Evolutionary conservation across 1,284 basidiomycete species (phyloP), one percentile per base, ranked within the genome.

Genomic region (Tilletia caries): DNA sequence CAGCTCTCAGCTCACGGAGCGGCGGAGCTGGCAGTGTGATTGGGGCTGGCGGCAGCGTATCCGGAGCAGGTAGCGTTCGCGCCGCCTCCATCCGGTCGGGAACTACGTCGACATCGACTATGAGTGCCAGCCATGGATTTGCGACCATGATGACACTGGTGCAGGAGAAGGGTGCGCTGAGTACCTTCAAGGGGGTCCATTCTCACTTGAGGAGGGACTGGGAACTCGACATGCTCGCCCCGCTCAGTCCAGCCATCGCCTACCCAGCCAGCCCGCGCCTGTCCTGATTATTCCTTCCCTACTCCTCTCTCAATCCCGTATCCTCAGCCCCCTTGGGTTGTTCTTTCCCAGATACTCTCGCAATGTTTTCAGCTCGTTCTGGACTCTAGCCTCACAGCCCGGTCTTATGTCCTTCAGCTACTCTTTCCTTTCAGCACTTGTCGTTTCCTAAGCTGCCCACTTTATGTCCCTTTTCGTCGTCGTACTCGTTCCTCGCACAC

Each of bases 141-240:
- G 78, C 86, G 66, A 88, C 91, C 3, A 86, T 86, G 60, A 82
- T 95, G 73, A 88, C 89, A 58, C 86, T 95, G 79, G 87, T 91
- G 27, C 91, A 93, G 76, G 93, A 95, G 86, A 95, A 93, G 84
- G 93, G 93, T 18, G 91, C 92, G 3, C 85, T 90, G 78, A 89
- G 90, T 71, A 90, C 90, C 65, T 93, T 95, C 85, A 89, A 89
- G 82, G 85, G 86, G 13, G 86, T 93, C 23, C 91, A 90, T 85
- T 87, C 88, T 76, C 87, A 87, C 72, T 82, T 95, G 77, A 88
- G 89, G 76, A 87, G 89, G 41, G 87, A 89, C 29, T 96, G 93
- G 94, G 69, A 70, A 46, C 70, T 80, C 25, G 79, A 79, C 58
- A 44, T 65, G 33, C 34, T 43, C 12, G 64, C 64, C 25, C 64